Percentiles rank a stretch among this genome's conserved stretches.
phyloP scores from a whole-genome alignment of 192 early-diverging fungal genomes.

The Linnemannia schmuckeri region DNA sequence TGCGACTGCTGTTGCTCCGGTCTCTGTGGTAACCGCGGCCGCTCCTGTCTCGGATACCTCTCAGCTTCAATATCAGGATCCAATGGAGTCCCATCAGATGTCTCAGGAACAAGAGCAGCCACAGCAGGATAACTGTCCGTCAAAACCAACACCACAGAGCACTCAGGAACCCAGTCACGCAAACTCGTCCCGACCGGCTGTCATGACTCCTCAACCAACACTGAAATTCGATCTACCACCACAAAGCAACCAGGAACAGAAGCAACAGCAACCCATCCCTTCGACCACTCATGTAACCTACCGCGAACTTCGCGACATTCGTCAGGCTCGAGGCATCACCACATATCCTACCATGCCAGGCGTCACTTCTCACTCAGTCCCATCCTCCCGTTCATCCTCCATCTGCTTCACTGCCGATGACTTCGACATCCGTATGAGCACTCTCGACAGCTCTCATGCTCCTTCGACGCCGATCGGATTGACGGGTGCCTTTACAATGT shows the following conservation, averaged over 20 bases:
- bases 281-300: not conserved
- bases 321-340: not conserved
- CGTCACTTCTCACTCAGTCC: not conserved
- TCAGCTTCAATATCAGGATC: not conserved
- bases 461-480: not conserved
- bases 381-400: not conserved
- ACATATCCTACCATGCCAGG: not conserved
- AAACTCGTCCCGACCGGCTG: not conserved
- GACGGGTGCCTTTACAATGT: not conserved
- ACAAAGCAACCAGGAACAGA: not conserved
- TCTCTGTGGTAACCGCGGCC: not conserved
- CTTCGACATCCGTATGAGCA: not conserved
- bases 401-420: not conserved
- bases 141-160: not conserved
- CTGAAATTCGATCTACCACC: not conserved
- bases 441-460: not conserved
- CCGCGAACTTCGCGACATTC: conserved; percentile 2
- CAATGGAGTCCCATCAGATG: not conserved
- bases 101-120: not conserved
- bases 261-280: not conserved
- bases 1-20: not conserved
- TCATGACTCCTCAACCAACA: not conserved
- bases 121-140: not conserved
- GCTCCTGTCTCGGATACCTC: not conserved
- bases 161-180: conserved; percentile 16